Percentiles rank a stretch among this genome's conserved stretches.
phyloP scores from a whole-genome alignment of 805 yeast species.

The Candida pseudofarinosa region DNA sequence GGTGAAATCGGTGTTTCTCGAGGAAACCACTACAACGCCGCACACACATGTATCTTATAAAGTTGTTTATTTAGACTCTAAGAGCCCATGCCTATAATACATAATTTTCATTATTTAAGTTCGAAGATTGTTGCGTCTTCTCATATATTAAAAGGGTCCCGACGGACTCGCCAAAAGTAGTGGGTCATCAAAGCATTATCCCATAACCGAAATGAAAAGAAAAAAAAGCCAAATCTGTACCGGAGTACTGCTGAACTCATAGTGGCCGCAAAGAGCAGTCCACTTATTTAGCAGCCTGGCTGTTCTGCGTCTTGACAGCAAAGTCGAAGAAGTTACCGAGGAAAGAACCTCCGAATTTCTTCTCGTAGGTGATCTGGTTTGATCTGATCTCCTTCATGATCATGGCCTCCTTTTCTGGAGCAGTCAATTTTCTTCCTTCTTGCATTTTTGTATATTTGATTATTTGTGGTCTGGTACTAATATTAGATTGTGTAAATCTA shows the following conservation, averaged over 20 bases:
- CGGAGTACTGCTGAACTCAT: too few relatives aligned
- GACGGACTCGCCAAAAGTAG: not conserved
- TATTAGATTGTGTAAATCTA: too few relatives aligned
- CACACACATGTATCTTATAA: too few relatives aligned
- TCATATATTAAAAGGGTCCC: not conserved
- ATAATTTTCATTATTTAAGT: too few relatives aligned
- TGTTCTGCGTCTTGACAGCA: constrained; percentile 13
- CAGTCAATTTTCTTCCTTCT: constrained; percentile 20
- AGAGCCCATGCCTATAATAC: not conserved
- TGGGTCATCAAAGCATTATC: not conserved
- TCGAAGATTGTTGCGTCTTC: too few relatives aligned
- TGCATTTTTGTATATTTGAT: not conserved
- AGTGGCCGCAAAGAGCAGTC: too few relatives aligned
- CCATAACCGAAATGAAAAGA: not conserved
- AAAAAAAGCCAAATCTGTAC: not conserved
- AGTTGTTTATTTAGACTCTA: too few relatives aligned
- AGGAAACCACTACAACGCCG: too few relatives aligned
- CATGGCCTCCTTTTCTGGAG: constrained; percentile 43
- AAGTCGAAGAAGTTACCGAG: constrained; percentile 41
- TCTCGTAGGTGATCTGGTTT: constrained; percentile 28
- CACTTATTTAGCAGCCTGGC: not conserved
- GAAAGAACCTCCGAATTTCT: constrained; percentile 38
- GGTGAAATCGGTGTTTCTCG: too few relatives aligned
- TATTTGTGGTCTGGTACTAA: too few relatives aligned
- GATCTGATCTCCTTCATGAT: constrained; percentile 44